These are phyloP conservation scores for Thalassiosira mediterranea DNA, from an alignment of 352 stramenopile genomes.

Conservation along the genomic window DNA sequence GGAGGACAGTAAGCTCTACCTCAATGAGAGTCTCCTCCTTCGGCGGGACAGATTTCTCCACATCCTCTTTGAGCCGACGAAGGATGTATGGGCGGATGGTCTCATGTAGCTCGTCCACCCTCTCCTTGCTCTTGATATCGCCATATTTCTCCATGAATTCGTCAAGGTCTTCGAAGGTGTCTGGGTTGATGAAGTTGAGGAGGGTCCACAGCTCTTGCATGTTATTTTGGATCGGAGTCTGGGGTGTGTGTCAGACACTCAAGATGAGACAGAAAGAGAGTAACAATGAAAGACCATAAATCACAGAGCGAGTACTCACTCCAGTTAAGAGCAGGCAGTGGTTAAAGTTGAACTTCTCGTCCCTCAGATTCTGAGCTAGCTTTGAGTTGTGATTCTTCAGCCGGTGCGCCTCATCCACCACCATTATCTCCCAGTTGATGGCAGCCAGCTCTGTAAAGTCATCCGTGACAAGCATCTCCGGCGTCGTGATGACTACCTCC, in stretches of 20 bases:
- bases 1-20: slow-evolving; percentile 94
- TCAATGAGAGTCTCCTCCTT: slow-evolving; percentile 97
- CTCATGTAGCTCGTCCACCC: slow-evolving; percentile 90
- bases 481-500: slow-evolving; percentile 97
- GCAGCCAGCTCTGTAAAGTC: slow-evolving; percentile 86
- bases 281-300: background rate
- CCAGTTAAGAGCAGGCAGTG: slow-evolving; percentile 93
- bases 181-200: slow-evolving; percentile 97
- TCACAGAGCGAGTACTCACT: slow-evolving; percentile 86
- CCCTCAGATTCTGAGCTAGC: slow-evolving; percentile 74
- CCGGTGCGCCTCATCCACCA: slow-evolving; percentile 97
- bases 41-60: slow-evolving; percentile 95
- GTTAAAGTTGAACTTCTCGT: slow-evolving; percentile 80
- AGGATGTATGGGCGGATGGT: slow-evolving; percentile 95
- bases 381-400: slow-evolving; percentile 94
- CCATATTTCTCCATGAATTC: slow-evolving; percentile 96
- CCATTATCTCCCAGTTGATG: slow-evolving; percentile 95
- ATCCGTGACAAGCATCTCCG: slow-evolving; percentile 94
- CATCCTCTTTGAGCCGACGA: slow-evolving; percentile 97
- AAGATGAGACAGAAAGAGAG: background rate
- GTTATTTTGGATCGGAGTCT: slow-evolving; percentile 92
- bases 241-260: background rate
- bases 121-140: slow-evolving; percentile 86
- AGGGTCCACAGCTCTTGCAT: slow-evolving; percentile 99
- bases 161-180: slow-evolving; percentile 90